Evolutionary conservation across 1,139 yeast species (phyloP).

Genomic region (Taiozyma onychis): DNA sequence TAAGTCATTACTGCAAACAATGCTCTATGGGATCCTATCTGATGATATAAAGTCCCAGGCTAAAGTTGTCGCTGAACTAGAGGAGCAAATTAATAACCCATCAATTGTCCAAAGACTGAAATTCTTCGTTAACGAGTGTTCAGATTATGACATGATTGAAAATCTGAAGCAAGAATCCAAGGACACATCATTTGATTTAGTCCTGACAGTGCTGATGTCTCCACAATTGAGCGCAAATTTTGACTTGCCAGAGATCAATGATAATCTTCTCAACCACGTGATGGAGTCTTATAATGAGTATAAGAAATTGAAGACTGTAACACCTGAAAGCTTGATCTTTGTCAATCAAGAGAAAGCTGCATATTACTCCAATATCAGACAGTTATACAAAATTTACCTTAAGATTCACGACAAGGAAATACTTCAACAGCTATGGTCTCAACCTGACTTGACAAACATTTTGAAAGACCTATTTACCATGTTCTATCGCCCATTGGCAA

Average conservation of each 20-base stretch:
- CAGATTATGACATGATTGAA: slow-evolving; percentile 27
- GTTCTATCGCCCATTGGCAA: slow-evolving; percentile 80
- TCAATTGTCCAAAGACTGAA: slow-evolving; percentile 25
- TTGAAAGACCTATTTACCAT: slow-evolving; percentile 68
- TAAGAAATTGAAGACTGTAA: slow-evolving; percentile 12
- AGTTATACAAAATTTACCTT: slow-evolving; percentile 57
- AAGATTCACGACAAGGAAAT: slow-evolving; percentile 72
- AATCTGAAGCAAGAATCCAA: slow-evolving; percentile 33
- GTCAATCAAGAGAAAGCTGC: slow-evolving; percentile 19
- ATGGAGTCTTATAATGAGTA: slow-evolving; percentile 26
- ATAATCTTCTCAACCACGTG: slow-evolving; percentile 18
- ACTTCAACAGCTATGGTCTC: slow-evolving; percentile 76
- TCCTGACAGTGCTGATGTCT: slow-evolving; percentile 29
- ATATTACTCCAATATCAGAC: slow-evolving; percentile 35
- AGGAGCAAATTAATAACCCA: slow-evolving; percentile 28
- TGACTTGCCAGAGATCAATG: slow-evolving; percentile 1
- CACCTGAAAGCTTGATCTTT: slow-evolving; percentile 8
- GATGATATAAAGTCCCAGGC: slow-evolving; percentile 74
- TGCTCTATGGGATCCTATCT: slow-evolving; percentile 66
- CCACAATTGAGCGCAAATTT: slow-evolving; percentile 11
- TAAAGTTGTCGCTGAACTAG: slow-evolving; percentile 45
- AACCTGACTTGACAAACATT: slow-evolving; percentile 68
- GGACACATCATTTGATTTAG: slow-evolving; percentile 27
- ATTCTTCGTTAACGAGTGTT: slow-evolving; percentile 25
- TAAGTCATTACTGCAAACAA: slow-evolving; percentile 61